Evolutionary conservation across 257 asterid genomes (phyloP).

Genomic region (Jaltomata sinuosa): DNA sequence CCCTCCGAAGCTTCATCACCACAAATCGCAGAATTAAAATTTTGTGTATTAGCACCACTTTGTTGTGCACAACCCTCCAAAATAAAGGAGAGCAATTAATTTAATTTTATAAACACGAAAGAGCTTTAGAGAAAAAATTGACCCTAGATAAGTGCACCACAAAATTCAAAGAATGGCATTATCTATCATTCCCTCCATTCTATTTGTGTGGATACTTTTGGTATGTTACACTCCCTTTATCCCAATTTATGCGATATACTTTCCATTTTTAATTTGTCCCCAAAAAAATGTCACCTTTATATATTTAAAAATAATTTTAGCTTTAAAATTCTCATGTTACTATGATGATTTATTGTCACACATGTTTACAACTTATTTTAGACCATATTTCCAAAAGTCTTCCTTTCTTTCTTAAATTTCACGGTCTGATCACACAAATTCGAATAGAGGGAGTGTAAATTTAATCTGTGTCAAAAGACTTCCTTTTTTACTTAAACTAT

Average conservation of each 20-base stretch:
- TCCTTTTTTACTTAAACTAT: background rate
- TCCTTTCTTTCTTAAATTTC: background rate
- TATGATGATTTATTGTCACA: background rate
- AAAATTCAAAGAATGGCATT: background rate
- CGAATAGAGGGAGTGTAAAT: background rate
- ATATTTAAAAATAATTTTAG: background rate
- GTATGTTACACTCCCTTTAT: background rate
- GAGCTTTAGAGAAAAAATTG: background rate
- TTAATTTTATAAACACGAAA: background rate
- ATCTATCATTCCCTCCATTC: background rate
- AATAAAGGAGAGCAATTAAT: background rate
- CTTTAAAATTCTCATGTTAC: background rate
- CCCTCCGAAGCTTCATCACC: conserved; percentile 16
- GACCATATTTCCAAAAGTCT: too few species aligned
- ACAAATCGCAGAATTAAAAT: background rate
- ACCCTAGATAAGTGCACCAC: background rate
- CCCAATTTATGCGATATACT: background rate
- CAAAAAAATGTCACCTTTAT: background rate
- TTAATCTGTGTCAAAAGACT: background rate
- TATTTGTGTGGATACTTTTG: background rate
- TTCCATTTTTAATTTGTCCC: background rate
- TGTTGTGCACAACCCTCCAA: background rate
- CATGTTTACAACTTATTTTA: background rate
- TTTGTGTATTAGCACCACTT: background rate
- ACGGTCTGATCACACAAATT: background rate